Evolutionary conservation across 129 eudicot species (phyloP), one percentile per base, ranked within the genome.

Genomic region (Heracleum sosnowskyi): DNA sequence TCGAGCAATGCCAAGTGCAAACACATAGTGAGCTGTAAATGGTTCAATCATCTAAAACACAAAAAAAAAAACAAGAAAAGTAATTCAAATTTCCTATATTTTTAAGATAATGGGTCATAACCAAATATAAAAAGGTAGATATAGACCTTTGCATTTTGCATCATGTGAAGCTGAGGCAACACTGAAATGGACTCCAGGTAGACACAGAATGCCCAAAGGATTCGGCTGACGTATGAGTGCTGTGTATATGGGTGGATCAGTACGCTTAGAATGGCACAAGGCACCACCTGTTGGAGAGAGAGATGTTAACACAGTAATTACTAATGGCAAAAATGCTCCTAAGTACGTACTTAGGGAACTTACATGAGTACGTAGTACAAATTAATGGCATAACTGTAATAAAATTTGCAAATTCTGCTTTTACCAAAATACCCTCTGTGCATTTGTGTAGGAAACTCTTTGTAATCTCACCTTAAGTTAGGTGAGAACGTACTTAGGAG

Each of bases 1-100:
- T 84, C 98, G 85, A 29, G 97, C 90, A 73, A 95, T 81, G 20
- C 98, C 98, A 57, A 95, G 80, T 55, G 98, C 98, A 81, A 95
- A 95, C 70, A 95, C 98, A 78, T 95, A 95, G 83, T 85, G 96
- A 17, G 90, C 97, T 2, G 97, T 91, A 29, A 90, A 88, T 41
- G 98, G 98, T 82, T 95, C 98, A 17, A 95, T 84, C 88, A 91
- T 90, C 98, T 95, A 88, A 57, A 76, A 85, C 26, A 80, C 55
- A 76, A 68, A 62, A 24, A 74, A 34, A 41, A 74, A 33, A 36
- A 36, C 40, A 37, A 37, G 40, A 37, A 42, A 45, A 72, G 60
- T 4, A 44, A 11, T 51, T 34, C 11, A 44, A 37, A 35, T 46
- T 51, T 49, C 34, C 36, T 5, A 6, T 24, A 40, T 41, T 75